These are phyloP conservation scores for Aspergillus sp. DNA, from an alignment of 2,329 filamentous ascomycete genomes.

Conservation along the genomic window DNA sequence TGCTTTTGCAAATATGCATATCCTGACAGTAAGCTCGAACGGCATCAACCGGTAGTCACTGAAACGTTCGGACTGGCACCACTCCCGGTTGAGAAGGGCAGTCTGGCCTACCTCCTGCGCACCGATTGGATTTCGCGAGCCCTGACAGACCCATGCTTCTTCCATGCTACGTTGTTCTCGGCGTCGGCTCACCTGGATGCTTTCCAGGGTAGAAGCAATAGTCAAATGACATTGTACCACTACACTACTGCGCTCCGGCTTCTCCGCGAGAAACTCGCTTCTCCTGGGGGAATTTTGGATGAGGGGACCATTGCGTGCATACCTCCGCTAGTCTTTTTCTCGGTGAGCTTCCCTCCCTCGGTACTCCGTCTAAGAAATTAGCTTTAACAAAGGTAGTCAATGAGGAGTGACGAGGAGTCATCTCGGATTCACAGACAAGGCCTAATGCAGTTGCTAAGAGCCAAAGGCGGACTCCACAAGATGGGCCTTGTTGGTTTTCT, in stretches of 20 bases:
- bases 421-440: slow-evolving; percentile 6
- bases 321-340: slow-evolving; percentile 7
- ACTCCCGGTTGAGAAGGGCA: slow-evolving; percentile 2
- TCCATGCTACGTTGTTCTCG: slow-evolving; percentile 5
- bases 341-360: not conserved
- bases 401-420: slow-evolving; percentile 3
- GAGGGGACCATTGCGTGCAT: slow-evolving; percentile 6
- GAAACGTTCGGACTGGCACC: slow-evolving; percentile 7
- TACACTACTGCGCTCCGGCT: slow-evolving; percentile 6
- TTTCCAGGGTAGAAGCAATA: not conserved
- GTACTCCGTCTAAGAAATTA: not conserved
- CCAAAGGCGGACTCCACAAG: slow-evolving; percentile 3
- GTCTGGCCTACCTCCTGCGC: slow-evolving; percentile 4
- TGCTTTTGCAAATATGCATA: not conserved
- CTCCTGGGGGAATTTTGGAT: not conserved
- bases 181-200: slow-evolving; percentile 8
- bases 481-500: slow-evolving; percentile 2
- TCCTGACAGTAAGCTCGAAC: not conserved
- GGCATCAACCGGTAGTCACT: not conserved
- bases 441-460: slow-evolving; percentile 3
- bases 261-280: slow-evolving; percentile 1
- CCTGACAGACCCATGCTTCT: slow-evolving; percentile 3
- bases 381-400: not conserved
- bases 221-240: slow-evolving; percentile 4
- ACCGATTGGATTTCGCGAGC: slow-evolving; percentile 1